Conservation (phyloP, 2,329 filamentous ascomycete genomes). For the Tolypocladium amazonense region DNA sequence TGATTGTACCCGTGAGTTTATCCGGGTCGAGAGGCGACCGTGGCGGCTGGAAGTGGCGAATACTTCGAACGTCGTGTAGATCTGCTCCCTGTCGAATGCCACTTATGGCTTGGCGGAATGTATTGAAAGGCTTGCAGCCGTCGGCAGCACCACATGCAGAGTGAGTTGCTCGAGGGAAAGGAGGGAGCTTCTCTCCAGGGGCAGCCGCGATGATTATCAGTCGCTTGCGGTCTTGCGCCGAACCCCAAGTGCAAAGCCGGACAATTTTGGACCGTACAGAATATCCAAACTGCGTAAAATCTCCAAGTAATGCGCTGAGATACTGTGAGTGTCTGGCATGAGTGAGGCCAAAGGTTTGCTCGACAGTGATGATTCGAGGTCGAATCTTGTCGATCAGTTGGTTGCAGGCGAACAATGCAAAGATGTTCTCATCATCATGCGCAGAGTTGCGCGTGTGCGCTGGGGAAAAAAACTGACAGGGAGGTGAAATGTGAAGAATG, state of each 20-base stretch:
- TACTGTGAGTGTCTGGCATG: conserved; percentile 39
- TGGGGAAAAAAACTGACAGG: conserved; percentile 66
- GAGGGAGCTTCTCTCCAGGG: conserved; percentile 60
- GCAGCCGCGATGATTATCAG: conserved; percentile 48
- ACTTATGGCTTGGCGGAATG: conserved; percentile 31
- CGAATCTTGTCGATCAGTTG: conserved; percentile 44
- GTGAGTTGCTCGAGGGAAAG: conserved; percentile 55
- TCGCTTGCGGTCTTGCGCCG: conserved; percentile 37
- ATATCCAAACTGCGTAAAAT: conserved; percentile 56
- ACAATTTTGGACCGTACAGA: conserved; percentile 60
- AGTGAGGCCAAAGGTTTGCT: conserved; percentile 65
- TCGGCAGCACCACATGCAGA: conserved; percentile 21
- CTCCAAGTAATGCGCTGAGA: conserved; percentile 49
- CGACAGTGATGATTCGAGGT: conserved; percentile 64
- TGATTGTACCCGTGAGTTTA: conserved; percentile 47
- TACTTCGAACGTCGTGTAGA: conserved; percentile 26
- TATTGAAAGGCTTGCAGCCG: conserved; percentile 28
- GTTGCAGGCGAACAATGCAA: conserved; percentile 41
- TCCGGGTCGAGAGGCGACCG: conserved; percentile 33
- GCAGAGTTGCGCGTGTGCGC: conserved; percentile 59
- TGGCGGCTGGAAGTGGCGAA: conserved; percentile 16
- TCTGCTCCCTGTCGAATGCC: conserved; percentile 20
- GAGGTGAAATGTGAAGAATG: conserved; percentile 64
- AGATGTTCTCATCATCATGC: conserved; percentile 60
- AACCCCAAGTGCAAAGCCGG: conserved; percentile 37